Percentiles rank a stretch among this genome's conserved stretches.
Evolutionary conservation across 805 yeast genomes (phyloP).

Genomic region (Tanozyma kutaoensis): DNA sequence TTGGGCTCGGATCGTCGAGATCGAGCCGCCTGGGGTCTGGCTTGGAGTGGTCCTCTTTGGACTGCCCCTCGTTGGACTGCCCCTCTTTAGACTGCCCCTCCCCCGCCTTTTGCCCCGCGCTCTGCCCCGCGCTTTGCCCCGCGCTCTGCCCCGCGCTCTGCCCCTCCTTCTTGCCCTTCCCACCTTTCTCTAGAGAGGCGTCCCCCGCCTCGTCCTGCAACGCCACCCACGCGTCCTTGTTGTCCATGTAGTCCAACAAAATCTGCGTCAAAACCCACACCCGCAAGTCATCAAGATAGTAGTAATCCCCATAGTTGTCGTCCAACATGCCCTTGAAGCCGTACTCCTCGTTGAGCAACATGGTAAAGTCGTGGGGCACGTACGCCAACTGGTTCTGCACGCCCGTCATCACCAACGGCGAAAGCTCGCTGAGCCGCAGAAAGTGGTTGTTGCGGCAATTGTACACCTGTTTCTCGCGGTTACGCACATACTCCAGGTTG

Average conservation of each 20-base stretch:
- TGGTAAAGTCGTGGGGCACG: slow-evolving; percentile 15
- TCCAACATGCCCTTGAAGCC: slow-evolving; percentile 2
- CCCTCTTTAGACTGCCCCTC: no score
- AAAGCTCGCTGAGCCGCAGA: slow-evolving; percentile 17
- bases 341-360: slow-evolving; percentile 16
- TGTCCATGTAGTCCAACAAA: slow-evolving; percentile 12
- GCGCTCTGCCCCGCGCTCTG: no score
- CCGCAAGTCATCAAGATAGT: slow-evolving; percentile 3
- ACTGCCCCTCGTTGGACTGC: no score
- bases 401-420: slow-evolving; percentile 28
- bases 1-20: no score
- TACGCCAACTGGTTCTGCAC: slow-evolving; percentile 12
- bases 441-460: slow-evolving; percentile 28
- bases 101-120: no score
- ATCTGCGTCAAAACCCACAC: slow-evolving; percentile 10
- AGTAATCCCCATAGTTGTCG: slow-evolving; percentile 1
- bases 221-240: slow-evolving; percentile 12
- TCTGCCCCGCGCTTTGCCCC: no score
- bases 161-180: neutral
- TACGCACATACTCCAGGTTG: no score
- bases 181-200: slow-evolving; percentile 1
- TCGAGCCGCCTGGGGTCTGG: no score
- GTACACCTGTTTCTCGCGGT: slow-evolving; percentile 9
- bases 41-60: no score
- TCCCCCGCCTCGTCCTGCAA: slow-evolving; percentile 1